phyloP scores from a whole-genome alignment of 495 filamentous ascomycete genomes.

The Talaromyces nanjingensis region DNA sequence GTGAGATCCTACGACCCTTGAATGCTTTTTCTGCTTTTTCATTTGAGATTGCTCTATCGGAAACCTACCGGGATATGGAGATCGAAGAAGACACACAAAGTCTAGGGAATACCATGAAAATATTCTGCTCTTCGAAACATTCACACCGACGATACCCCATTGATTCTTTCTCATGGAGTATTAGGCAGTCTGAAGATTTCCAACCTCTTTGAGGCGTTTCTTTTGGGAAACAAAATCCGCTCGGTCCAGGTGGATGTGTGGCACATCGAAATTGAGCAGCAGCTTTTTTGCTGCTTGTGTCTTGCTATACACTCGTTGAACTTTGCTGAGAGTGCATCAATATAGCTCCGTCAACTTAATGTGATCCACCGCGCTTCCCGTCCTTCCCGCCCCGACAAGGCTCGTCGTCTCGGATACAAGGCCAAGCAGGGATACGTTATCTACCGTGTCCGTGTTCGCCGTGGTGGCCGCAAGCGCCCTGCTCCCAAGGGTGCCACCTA shows the following conservation, averaged over 20 bases:
- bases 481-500: conserved; percentile 97
- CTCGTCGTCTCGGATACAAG: conserved; percentile 99
- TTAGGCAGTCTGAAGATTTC: conserved; percentile 6
- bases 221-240: neutral
- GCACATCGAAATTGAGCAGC: conserved; percentile 26
- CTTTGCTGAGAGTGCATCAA: conserved; percentile 99
- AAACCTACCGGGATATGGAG: conserved; percentile 4
- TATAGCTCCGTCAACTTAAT: conserved; percentile 98
- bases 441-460: conserved; percentile 96
- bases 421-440: conserved; percentile 99
- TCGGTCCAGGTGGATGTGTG: conserved; percentile 40
- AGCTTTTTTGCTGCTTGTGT: conserved; percentile 26
- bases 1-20: conserved; percentile 60
- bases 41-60: conserved; percentile 19
- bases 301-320: conserved; percentile 99
- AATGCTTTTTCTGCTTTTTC: conserved; percentile 27
- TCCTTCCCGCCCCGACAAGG: conserved; percentile 98
- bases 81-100: neutral
- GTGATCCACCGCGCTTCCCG: conserved; percentile 98
- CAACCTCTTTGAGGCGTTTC: neutral
- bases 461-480: conserved; percentile 95
- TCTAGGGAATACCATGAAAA: neutral
- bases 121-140: neutral
- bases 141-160: neutral
- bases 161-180: conserved; percentile 4